Evolutionary conservation across 176 grass and related monocot genomes (phyloP), one percentile per base, ranked within the genome.

Genomic region (Phoenix dactylifera): DNA sequence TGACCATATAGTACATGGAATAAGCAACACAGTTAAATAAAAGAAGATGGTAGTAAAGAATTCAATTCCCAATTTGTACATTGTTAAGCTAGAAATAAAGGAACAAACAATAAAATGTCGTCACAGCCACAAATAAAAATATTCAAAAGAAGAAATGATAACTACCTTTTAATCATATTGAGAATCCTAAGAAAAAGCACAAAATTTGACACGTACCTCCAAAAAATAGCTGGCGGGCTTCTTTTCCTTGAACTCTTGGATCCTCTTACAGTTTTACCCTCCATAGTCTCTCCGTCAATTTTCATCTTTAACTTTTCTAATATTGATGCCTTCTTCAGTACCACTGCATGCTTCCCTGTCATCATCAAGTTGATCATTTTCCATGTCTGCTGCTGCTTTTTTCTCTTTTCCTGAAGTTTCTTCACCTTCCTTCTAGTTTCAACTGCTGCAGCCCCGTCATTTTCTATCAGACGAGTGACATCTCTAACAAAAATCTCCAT

Each of bases 301-400:
- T 72, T 76, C 80, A 54, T 79, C 72, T 81, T 88, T 97, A 50
- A 68, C 71, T 52, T 87, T 91, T 66, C 72, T 87, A 39, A 32
- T 24, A 25, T 57, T 82, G 54, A 67, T 63, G 50, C 87, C 84
- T 85, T 97, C 92, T 79, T 97, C 92, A 24, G 92, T 97, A 56
- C 87, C 92, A 75, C 87, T 97, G 70, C 92, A 91, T 69, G 92
- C 92, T 66, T 97, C 92, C 78, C 77, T 91, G 29, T 97, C 92
- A 88, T 90, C 80, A 49, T 90, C 86, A 52, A 79, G 70, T 60
- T 58, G 76, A 63, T 72, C 69, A 2, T 72, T 76, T 51, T 56
- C 23, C 75, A 67, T 75, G 18, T 48, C 53, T 65, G 51, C 66
- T 44, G 35, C 10, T 67, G 28, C 56, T 75, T 83, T 89, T 78